Evolutionary conservation across 176 grass and related monocot genomes (phyloP).

Genomic region (Rhipidocladum racemiflorum): DNA sequence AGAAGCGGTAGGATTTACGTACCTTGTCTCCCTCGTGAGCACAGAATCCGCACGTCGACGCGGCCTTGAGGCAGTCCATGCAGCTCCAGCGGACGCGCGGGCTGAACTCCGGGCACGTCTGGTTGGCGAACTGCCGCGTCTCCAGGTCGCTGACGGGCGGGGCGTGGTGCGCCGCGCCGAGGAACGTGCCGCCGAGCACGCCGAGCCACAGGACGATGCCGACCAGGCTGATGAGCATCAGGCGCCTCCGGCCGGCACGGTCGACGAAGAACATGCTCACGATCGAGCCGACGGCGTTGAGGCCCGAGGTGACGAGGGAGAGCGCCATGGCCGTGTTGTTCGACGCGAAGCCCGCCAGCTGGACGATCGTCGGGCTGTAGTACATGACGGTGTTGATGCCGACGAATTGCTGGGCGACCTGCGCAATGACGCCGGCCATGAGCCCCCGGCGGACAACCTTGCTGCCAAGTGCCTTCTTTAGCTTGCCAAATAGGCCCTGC

Average conservation of each 20-base stretch:
- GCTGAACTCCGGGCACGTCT: slow-evolving; percentile 54
- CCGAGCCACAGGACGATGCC: slow-evolving; percentile 70
- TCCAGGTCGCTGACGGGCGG: slow-evolving; percentile 50
- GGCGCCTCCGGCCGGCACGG: slow-evolving; percentile 58
- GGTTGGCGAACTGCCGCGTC: slow-evolving; percentile 50
- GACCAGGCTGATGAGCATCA: slow-evolving; percentile 80
- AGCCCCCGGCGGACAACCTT: slow-evolving; percentile 72
- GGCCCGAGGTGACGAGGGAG: slow-evolving; percentile 85
- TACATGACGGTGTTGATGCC: slow-evolving; percentile 99
- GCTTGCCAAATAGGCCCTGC: slow-evolving; percentile 46
- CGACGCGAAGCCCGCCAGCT: slow-evolving; percentile 77
- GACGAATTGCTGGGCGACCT: slow-evolving; percentile 89
- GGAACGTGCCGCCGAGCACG: slow-evolving; percentile 62
- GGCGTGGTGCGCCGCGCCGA: slow-evolving; percentile 52
- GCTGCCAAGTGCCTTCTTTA: slow-evolving; percentile 67
- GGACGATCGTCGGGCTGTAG: slow-evolving; percentile 96
- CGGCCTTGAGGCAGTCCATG: slow-evolving; percentile 67
- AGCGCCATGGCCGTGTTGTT: slow-evolving; percentile 81
- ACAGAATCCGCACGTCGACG: slow-evolving; percentile 73
- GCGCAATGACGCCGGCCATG: slow-evolving; percentile 65
- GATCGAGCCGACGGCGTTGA: slow-evolving; percentile 74
- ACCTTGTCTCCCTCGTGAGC: slow-evolving; percentile 65
- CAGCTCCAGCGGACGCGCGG: slow-evolving; percentile 58
- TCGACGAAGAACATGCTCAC: slow-evolving; percentile 97
- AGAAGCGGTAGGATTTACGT: slow-evolving; percentile 3